These are phyloP conservation scores for Tuber umbilicatum DNA, from an alignment of 495 filamentous ascomycete species.

Conservation along the genomic window DNA sequence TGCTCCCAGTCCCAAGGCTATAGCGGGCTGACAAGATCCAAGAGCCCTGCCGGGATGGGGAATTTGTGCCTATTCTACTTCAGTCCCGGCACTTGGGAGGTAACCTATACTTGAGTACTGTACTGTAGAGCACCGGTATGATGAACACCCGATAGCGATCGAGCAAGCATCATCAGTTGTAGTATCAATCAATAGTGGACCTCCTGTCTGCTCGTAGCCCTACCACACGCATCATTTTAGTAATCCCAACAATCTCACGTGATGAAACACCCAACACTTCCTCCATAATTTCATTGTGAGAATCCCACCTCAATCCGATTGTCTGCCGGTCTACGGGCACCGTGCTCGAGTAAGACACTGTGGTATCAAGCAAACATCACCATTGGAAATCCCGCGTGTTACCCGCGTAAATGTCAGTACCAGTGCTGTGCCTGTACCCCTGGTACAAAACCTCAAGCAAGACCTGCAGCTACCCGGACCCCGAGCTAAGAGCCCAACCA, in stretches of 20 bases:
- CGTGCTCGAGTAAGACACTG: neutral
- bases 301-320: neutral
- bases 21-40: neutral
- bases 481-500: neutral
- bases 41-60: neutral
- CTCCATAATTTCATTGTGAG: neutral
- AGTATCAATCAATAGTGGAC: too few relatives aligned
- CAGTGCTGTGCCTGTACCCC: neutral
- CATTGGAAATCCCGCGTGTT: neutral
- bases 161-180: neutral
- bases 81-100: neutral
- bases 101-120: too few relatives aligned
- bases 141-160: neutral
- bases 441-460: neutral
- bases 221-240: neutral
- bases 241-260: neutral
- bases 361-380: neutral
- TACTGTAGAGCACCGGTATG: too few relatives aligned
- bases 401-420: conserved; percentile 3
- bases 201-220: neutral
- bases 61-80: neutral
- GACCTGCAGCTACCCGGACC: neutral
- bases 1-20: neutral
- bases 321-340: neutral
- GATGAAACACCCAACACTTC: neutral